These are phyloP conservation scores for Thuja plicata DNA, from an alignment of 83 land plant genomes.

Conservation along the genomic window DNA sequence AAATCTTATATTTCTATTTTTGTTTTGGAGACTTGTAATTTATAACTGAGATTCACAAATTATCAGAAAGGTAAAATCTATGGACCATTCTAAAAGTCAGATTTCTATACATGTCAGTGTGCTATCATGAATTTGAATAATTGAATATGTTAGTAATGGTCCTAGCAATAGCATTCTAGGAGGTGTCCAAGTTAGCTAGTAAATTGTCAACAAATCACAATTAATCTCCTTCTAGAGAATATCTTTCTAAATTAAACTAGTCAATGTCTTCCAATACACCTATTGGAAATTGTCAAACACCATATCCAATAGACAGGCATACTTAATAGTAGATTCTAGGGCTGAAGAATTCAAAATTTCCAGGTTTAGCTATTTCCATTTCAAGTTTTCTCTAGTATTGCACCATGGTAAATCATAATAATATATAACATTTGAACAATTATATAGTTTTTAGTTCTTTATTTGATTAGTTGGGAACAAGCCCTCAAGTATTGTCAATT, in stretches of 20 bases:
- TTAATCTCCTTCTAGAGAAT: too few species aligned
- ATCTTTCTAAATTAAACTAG: not conserved
- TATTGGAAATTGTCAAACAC: not conserved
- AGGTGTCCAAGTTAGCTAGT: too few species aligned
- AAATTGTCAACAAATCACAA: too few species aligned
- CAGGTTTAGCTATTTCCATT: not conserved
- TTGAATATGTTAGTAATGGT: too few species aligned
- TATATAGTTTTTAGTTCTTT: not conserved
- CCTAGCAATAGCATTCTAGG: too few species aligned
- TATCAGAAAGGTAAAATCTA: not conserved
- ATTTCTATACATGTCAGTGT: too few species aligned
- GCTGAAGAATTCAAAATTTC: not conserved
- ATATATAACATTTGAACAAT: not conserved
- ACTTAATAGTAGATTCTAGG: not conserved
- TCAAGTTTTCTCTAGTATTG: too few species aligned
- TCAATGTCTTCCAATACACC: not conserved
- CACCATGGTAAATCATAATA: not conserved
- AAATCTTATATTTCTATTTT: not conserved
- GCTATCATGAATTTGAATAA: too few species aligned
- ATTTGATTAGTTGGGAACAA: not conserved
- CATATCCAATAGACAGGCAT: not conserved
- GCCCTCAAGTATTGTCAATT: too few species aligned
- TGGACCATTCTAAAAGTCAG: not conserved
- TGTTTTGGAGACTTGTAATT: not conserved
- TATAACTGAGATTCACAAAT: not conserved